These are phyloP conservation scores for Cryphonectria carpinicola DNA, from an alignment of 2,329 filamentous ascomycete genomes.

Conservation along the genomic window DNA sequence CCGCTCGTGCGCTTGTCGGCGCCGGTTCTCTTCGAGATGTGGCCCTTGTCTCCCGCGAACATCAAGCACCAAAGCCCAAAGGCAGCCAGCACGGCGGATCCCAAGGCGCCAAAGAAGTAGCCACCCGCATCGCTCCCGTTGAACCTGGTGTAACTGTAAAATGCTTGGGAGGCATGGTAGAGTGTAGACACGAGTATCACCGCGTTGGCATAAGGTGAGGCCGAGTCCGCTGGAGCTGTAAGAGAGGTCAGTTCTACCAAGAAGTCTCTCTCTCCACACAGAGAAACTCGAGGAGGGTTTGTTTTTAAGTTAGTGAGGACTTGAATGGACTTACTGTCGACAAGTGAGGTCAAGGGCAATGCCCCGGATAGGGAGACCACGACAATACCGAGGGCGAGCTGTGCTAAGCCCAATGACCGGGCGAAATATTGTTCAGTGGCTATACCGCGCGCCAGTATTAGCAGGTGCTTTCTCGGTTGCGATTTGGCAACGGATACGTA, in stretches of 20 bases:
- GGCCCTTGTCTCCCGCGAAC: slow-evolving; percentile 43
- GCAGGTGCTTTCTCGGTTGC: neutral
- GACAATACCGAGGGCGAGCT: slow-evolving; percentile 66
- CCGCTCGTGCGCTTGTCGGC: slow-evolving; percentile 47
- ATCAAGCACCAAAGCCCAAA: slow-evolving; percentile 66
- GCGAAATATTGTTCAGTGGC: slow-evolving; percentile 75
- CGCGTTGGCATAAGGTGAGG: slow-evolving; percentile 67
- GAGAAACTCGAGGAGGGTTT: no score
- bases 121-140: slow-evolving; percentile 58
- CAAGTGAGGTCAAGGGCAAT: slow-evolving; percentile 64
- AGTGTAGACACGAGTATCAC: slow-evolving; percentile 67
- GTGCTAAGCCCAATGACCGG: slow-evolving; percentile 69
- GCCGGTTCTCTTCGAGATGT: slow-evolving; percentile 44
- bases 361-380: slow-evolving; percentile 72
- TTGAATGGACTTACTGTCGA: slow-evolving; percentile 40
- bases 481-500: slow-evolving; percentile 31
- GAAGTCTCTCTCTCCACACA: no score
- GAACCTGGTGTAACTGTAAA: slow-evolving; percentile 72
- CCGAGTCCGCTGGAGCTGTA: slow-evolving; percentile 42
- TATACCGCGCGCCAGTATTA: slow-evolving; percentile 34
- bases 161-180: slow-evolving; percentile 66
- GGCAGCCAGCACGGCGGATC: slow-evolving; percentile 59
- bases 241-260: slow-evolving; percentile 1
- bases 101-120: slow-evolving; percentile 63
- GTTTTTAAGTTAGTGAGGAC: no score